A percentile compares a stretch with the other conserved stretches of the same genome.
These are phyloP conservation scores for Hyaloscypha hepaticicola DNA, from an alignment of 495 filamentous ascomycete species.

Conservation along the genomic window DNA sequence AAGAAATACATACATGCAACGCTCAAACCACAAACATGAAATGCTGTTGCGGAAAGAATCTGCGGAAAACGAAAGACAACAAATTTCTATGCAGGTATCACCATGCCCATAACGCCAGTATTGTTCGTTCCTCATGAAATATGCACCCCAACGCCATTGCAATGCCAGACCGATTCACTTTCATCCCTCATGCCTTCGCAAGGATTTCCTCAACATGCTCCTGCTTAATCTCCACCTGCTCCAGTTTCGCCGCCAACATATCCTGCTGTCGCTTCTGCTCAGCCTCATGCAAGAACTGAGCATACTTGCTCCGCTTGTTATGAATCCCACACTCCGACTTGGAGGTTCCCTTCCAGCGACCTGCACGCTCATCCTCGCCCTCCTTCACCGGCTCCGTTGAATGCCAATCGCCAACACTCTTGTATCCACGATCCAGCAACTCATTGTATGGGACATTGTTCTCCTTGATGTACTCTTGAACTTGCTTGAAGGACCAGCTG, in stretches of 20 bases:
- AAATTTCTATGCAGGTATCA: not conserved
- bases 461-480: conserved; percentile 79
- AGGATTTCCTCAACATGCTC: conserved; percentile 6
- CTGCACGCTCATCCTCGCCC: conserved; percentile 94
- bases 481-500: conserved; percentile 91
- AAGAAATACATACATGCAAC: not conserved
- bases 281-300: conserved; percentile 73
- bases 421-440: conserved; percentile 88
- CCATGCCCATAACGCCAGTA: not conserved
- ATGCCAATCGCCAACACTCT: conserved; percentile 97
- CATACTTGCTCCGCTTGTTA: conserved; percentile 91
- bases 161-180: not conserved
- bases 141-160: not conserved
- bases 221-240: conserved; percentile 35
- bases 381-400: conserved; percentile 87
- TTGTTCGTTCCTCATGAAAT: not conserved
- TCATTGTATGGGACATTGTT: conserved; percentile 92
- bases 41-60: not conserved
- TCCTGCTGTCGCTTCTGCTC: conserved; percentile 73
- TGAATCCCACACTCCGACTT: conserved; percentile 99
- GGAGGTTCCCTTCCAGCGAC: conserved; percentile 89
- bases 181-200: not conserved
- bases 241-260: conserved; percentile 39
- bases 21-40: not conserved
- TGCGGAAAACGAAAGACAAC: not conserved